Evolutionary conservation across 352 stramenopile species (phyloP), one percentile per base, ranked within the genome.

Genomic region (Pythium sukuiense): DNA sequence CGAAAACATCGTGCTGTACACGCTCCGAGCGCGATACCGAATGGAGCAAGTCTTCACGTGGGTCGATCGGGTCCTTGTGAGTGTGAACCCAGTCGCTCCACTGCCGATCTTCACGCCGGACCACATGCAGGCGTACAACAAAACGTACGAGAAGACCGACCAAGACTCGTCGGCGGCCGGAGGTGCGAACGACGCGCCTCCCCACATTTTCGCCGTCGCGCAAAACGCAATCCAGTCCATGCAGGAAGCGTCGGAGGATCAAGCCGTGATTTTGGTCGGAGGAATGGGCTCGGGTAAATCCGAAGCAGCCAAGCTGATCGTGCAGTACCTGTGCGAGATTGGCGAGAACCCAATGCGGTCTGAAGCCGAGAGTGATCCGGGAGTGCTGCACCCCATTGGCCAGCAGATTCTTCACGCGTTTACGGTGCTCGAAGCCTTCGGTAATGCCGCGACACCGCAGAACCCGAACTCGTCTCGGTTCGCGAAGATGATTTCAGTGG

Each of bases 41-140:
- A 89, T 90, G 76, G 86, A 94, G 62, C 83, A 89, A 43, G 73
- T 94, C 52, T 94, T 92, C 72, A 94, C 86, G 37, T 92, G 83
- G 83, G 77, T 92, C 32, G 84, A 92, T 63, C 80, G 81, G 20
- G 83, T 94, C 5, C 73, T 94, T 3, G 71, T 94, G 5, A 85
- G 80, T 24, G 57, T 94, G 16, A 94, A 94, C 58, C 86, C 86
- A 0, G 76, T 91, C 26, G 76, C 70, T 20, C 77, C 83, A 29
- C 69, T 94, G 32, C 83, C 86, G 5, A 90, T 94, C 32, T 94
- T 90, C 68, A 94, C 86, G n/a, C 86, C 86, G 0, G 81, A 92
- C 60, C 79, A 89, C 59, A 90, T 94, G 81, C 81, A 89, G 43
- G 81, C 79, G 33, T 93, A 92, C 62, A 88, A 88, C 65, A 86